Conservation (phyloP, 2,329 filamentous ascomycete genomes). For the Alternaria longipes region DNA sequence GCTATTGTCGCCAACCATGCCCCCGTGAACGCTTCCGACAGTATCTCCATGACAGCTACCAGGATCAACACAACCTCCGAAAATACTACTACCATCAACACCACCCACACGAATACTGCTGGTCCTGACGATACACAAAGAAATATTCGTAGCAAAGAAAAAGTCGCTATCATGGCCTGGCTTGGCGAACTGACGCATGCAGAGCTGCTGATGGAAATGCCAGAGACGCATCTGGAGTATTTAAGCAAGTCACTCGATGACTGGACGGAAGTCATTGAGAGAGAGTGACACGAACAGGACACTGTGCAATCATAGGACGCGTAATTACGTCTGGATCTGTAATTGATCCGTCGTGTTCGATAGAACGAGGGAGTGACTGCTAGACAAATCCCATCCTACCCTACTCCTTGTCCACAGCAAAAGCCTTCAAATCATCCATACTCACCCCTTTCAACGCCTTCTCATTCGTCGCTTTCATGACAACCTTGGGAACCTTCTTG, state of each 20-base stretch:
- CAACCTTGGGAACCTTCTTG: constrained; percentile 59
- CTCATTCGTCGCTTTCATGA: constrained; percentile 63
- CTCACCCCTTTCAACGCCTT: constrained; percentile 60
- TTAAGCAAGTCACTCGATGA: not conserved
- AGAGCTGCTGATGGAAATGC: not conserved
- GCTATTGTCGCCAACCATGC: not conserved
- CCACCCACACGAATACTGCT: not conserved
- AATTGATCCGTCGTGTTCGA: not conserved
- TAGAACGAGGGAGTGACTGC: not conserved
- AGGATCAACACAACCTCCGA: not conserved
- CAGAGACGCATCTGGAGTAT: not conserved
- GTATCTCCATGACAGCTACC: no score
- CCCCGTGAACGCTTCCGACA: not conserved
- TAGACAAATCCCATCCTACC: not conserved
- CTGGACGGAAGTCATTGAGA: not conserved
- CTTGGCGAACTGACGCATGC: not conserved
- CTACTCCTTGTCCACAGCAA: constrained; percentile 55
- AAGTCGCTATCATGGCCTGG: not conserved
- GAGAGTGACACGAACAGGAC: not conserved
- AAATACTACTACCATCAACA: not conserved
- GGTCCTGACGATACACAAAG: not conserved
- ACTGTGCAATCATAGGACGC: not conserved
- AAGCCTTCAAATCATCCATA: constrained; percentile 61
- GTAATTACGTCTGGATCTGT: no score
- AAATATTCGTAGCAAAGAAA: not conserved